Conservation (phyloP, 2,329 filamentous ascomycete genomes). For the Monascus ruber region DNA sequence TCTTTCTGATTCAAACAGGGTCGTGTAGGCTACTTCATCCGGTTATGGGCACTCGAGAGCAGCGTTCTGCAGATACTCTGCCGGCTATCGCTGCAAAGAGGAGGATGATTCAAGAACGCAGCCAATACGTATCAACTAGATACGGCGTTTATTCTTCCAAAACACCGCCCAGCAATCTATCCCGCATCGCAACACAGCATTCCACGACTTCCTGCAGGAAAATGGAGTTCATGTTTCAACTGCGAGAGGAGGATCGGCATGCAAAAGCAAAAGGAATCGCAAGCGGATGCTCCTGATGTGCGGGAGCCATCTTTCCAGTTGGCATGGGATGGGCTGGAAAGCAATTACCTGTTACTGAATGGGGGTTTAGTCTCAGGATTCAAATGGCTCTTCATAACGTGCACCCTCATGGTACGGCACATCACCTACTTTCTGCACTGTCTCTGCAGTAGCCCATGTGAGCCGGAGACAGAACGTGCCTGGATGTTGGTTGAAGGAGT, state of each 20-base stretch:
- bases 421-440: constrained; percentile 11
- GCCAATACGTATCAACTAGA: constrained; percentile 3
- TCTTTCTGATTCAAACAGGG: constrained; percentile 10
- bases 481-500: constrained; percentile 6
- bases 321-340: constrained; percentile 8
- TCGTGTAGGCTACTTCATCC: constrained; percentile 9
- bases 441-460: constrained; percentile 5
- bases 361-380: constrained; percentile 4
- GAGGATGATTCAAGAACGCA: constrained; percentile 4
- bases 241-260: constrained; percentile 6
- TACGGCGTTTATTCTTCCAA: constrained; percentile 1
- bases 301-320: constrained; percentile 7
- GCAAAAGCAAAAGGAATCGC: constrained; percentile 2
- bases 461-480: constrained; percentile 5
- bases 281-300: constrained; percentile 1
- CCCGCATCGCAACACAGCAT: constrained; percentile 7
- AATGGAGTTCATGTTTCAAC: constrained; percentile 8
- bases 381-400: constrained; percentile 10
- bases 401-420: constrained; percentile 10
- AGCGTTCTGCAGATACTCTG: constrained; percentile 3
- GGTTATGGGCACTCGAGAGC: constrained; percentile 4
- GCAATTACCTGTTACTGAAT: constrained; percentile 4
- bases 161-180: neutral
- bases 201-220: constrained; percentile 5
- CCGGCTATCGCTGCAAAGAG: constrained; percentile 3